Evolutionary conservation across 345 rosid genomes (phyloP), one percentile per base, ranked within the genome.

Genomic region (Firmiana major): DNA sequence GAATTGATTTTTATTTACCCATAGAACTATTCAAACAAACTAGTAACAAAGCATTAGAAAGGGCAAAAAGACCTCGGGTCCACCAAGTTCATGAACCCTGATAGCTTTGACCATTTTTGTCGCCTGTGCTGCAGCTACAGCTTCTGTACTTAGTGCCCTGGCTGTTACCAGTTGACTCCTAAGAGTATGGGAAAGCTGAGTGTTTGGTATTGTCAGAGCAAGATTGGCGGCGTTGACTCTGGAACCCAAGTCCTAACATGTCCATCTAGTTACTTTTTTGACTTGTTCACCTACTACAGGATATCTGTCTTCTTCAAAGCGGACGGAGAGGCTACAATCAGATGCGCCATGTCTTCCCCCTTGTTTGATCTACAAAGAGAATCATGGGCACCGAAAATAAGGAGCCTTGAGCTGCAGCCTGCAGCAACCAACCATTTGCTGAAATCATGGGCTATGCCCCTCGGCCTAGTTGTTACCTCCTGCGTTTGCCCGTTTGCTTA

Each of bases 81-180:
- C 98, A 6, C 98, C 99, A 22, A 83, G 87, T 85, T 95, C 92
- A 81, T 90, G 88, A 82, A 95, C 91, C 84, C 93, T 86, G 38
- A 95, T 89, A 58, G 94, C 97, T 77, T 90, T 94, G 59, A 92
- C 97, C 98, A 94, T 94, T 79, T 85, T 85, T 48, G 80, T 63
- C 24, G 71, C 65, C 28, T 80, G 17, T 64, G 82, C 40, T 6
- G 54, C 57, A 11, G 78, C 84, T 51, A 59, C 79, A 54, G 84
- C 54, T 42, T 55, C 74, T 48, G 78, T 75, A 19, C 6, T 16
- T 6, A 62, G 21, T 10, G 77, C 77, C 58, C 51, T 75, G 63
- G n/a, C 58, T 19, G 5, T 45, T 46, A 43, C 45, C 45, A 7
- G 45, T 17, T 48, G 48, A 36, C 45, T 48, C 15, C 59, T 62